Conservation (phyloP, 768 basidiomycete genomes). For the Lyophyllum decastes region DNA sequence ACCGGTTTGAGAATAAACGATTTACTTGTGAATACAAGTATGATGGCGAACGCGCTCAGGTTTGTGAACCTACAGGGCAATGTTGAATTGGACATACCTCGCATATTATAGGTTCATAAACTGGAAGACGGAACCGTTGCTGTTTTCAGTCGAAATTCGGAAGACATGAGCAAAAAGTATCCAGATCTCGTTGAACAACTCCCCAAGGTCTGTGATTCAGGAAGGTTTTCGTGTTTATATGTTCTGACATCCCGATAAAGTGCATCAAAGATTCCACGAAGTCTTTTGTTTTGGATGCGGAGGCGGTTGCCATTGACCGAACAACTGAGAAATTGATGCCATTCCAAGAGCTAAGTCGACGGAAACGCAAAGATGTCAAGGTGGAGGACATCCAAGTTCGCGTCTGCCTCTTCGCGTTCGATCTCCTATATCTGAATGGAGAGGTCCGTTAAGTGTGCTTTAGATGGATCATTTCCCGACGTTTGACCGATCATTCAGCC, state of each 20-base stretch:
- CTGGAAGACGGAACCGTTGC: conserved; percentile 79
- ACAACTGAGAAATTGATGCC: conserved; percentile 86
- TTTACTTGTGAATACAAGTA: conserved; percentile 99
- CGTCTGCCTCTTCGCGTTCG: conserved; percentile 96
- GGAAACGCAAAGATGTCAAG: conserved; percentile 97
- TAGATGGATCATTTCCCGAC: not conserved
- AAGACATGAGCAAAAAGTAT: conserved; percentile 99
- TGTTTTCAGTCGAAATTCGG: conserved; percentile 97
- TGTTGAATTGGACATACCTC: not conserved
- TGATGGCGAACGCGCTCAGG: conserved; percentile 97
- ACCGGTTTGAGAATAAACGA: conserved; percentile 91
- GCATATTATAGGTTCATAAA: conserved; percentile 68
- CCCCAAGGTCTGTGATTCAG: conserved; percentile 61
- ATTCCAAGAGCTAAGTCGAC: conserved; percentile 93
- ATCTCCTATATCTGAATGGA: conserved; percentile 94
- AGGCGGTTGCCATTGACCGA: conserved; percentile 94
- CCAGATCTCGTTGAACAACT: conserved; percentile 96
- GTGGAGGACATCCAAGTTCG: conserved; percentile 96
- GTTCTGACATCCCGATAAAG: conserved; percentile 38
- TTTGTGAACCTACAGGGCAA: conserved; percentile 23
- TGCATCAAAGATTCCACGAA: conserved; percentile 82
- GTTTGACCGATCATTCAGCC: conserved; percentile 49
- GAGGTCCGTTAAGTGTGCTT: conserved; percentile 57
- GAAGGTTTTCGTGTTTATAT: not conserved
- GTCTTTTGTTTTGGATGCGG: conserved; percentile 94